phyloP scores from a whole-genome alignment of 768 basidiomycete species.

The Kwoniella botswanensis region DNA sequence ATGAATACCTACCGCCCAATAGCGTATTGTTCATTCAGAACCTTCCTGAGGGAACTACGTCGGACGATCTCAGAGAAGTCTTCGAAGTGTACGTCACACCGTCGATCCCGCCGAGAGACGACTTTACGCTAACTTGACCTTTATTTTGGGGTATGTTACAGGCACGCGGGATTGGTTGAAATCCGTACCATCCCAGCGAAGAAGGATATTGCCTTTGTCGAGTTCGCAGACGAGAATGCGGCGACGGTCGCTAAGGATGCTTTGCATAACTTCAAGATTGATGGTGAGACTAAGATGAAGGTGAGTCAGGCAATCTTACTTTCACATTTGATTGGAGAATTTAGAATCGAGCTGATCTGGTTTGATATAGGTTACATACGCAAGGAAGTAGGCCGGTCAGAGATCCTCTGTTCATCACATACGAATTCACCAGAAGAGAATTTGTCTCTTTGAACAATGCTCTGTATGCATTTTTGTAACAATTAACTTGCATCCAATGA shows the following conservation, averaged over 20 bases:
- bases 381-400: slow-evolving; percentile 41
- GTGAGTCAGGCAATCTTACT: slow-evolving; percentile 58
- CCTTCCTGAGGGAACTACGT: slow-evolving; percentile 87
- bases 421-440: not conserved
- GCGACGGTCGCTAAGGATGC: slow-evolving; percentile 92
- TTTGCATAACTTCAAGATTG: slow-evolving; percentile 94
- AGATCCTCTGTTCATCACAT: not conserved
- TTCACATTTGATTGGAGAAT: not conserved
- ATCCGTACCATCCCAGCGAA: slow-evolving; percentile 98
- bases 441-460: not conserved
- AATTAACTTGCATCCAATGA: not conserved
- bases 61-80: slow-evolving; percentile 85
- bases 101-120: too few relatives aligned
- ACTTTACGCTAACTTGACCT: too few relatives aligned
- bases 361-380: slow-evolving; percentile 46
- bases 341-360: not conserved
- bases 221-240: slow-evolving; percentile 89
- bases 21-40: slow-evolving; percentile 98
- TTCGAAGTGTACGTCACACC: slow-evolving; percentile 78
- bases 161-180: slow-evolving; percentile 94
- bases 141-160: slow-evolving; percentile 50
- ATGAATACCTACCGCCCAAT: slow-evolving; percentile 99
- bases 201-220: slow-evolving; percentile 97
- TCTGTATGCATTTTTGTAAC: not conserved
- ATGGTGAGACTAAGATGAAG: slow-evolving; percentile 99